Evolutionary conservation across 148 eudicot genomes (phyloP).

Genomic region (Persicaria tinctoria): DNA sequence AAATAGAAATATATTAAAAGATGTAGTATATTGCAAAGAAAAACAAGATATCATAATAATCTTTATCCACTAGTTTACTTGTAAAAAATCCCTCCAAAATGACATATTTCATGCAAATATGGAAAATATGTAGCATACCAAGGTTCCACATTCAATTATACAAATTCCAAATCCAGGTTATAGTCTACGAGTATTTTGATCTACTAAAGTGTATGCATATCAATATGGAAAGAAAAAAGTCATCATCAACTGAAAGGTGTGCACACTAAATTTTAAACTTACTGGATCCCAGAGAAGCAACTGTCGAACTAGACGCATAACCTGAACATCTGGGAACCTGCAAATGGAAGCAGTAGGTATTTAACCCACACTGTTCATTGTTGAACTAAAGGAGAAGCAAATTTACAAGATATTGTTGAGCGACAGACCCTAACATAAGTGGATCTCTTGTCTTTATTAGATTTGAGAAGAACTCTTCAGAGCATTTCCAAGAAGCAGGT

Average conservation of each 20-base stretch:
- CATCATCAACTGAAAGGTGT: too few relatives aligned
- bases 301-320: conserved; percentile 88
- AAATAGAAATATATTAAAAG: background rate
- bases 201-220: background rate
- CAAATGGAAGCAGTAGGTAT: conserved; percentile 9
- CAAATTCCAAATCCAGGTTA: background rate
- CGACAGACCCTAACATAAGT: conserved; percentile 80
- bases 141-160: background rate
- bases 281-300: conserved; percentile 90
- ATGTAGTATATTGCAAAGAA: background rate
- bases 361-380: background rate
- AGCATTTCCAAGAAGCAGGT: conserved; percentile 97
- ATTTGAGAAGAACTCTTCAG: conserved; percentile 85
- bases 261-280: conserved; percentile 21
- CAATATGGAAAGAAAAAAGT: background rate
- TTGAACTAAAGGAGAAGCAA: background rate
- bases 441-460: conserved; percentile 85
- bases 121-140: too few relatives aligned
- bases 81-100: too few relatives aligned
- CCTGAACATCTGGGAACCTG: conserved; percentile 92
- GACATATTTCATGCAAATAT: too few relatives aligned
- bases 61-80: too few relatives aligned
- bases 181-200: background rate
- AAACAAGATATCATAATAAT: background rate
- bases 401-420: background rate